Percentiles rank a stretch among this genome's conserved stretches.
Evolutionary conservation across 208 protist genomes (phyloP).

Genomic region (Leishmania major): DNA sequence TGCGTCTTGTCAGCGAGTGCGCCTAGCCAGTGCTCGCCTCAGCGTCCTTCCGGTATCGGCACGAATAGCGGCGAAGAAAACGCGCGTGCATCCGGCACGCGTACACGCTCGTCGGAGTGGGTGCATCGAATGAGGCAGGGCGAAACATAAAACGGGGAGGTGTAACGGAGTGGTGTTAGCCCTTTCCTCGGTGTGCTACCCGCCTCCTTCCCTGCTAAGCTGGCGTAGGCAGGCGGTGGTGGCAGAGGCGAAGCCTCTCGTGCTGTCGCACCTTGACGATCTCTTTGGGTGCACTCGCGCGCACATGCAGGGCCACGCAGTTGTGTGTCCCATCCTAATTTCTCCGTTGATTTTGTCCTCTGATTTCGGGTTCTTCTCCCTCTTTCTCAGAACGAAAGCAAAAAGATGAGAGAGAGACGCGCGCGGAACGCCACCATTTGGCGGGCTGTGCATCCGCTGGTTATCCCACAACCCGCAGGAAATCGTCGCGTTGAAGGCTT

Average conservation of each 20-base stretch:
- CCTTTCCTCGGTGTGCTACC: not conserved
- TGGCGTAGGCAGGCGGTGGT: not conserved
- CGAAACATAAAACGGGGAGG: not conserved
- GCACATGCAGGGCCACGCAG: not conserved
- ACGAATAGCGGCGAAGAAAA: not conserved
- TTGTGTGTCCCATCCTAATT: not conserved
- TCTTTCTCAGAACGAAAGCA: not conserved
- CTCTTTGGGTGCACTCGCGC: not conserved
- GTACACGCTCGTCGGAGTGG: not conserved
- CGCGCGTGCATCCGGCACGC: no score
- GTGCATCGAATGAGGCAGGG: not conserved
- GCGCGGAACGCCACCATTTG: no score
- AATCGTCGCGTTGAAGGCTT: not conserved
- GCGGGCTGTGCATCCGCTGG: not conserved
- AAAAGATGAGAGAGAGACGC: not conserved
- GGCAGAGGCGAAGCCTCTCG: not conserved
- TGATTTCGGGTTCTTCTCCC: conserved; percentile 2
- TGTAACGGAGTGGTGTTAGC: not conserved
- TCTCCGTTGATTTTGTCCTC: not conserved
- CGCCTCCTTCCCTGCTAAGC: not conserved
- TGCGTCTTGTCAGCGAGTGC: not conserved
- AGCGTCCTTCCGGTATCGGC: no score
- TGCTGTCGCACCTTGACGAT: not conserved
- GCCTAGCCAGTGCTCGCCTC: not conserved
- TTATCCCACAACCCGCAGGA: not conserved